Conservation (phyloP, 164 flowering plant species). For the Malania oleifera region DNA sequence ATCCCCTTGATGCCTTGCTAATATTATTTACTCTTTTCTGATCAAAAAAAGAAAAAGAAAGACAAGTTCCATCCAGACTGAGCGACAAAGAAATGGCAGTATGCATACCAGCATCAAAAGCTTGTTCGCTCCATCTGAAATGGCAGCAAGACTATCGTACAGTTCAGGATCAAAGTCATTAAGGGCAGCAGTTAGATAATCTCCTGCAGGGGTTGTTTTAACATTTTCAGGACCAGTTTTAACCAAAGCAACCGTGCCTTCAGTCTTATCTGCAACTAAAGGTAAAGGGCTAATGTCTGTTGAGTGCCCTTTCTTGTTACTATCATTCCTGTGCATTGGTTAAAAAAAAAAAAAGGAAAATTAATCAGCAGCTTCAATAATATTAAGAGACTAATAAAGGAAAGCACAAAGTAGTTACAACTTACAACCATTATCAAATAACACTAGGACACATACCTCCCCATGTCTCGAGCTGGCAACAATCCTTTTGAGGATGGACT, state of each 20-base stretch:
- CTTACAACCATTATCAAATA: neutral
- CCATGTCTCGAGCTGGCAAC: slow-evolving; percentile 36
- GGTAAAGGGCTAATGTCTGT: slow-evolving; percentile 45
- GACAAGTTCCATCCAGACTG: neutral
- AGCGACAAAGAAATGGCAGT: neutral
- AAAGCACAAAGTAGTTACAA: neutral
- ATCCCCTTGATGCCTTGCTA: no score
- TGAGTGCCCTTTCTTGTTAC: slow-evolving; percentile 38
- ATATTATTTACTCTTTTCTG: no score
- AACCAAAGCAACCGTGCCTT: slow-evolving; percentile 60
- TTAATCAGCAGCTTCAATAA: neutral
- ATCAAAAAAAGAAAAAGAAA: neutral
- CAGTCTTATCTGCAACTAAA: slow-evolving; percentile 40
- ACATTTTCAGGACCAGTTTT: slow-evolving; percentile 67
- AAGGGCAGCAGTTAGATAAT: slow-evolving; percentile 88
- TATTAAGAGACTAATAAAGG: neutral
- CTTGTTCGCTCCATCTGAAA: slow-evolving; percentile 99
- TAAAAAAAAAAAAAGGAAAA: slow-evolving; percentile 6
- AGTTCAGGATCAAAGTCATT: slow-evolving; percentile 96
- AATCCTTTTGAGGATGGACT: slow-evolving; percentile 47
- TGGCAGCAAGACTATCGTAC: slow-evolving; percentile 83
- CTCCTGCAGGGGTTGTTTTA: slow-evolving; percentile 96
- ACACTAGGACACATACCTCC: slow-evolving; percentile 34
- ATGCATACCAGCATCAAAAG: slow-evolving; percentile 89
- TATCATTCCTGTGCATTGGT: slow-evolving; percentile 42